These are phyloP conservation scores for Trichophyton equinum DNA, from an alignment of 2,329 filamentous ascomycete genomes.

Conservation along the genomic window DNA sequence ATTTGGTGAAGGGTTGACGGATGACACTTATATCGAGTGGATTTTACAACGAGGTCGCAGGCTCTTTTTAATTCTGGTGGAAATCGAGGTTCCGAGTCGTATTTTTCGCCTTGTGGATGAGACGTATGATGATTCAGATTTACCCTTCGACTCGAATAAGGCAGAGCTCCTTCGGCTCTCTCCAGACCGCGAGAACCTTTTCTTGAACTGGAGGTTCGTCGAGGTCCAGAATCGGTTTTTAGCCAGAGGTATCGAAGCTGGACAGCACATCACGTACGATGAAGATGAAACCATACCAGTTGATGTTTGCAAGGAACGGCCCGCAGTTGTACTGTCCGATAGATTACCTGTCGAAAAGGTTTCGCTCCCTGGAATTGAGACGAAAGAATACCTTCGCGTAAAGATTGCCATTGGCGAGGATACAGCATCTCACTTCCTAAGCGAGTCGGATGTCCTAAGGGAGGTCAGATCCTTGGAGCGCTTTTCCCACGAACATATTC, in stretches of 20 bases:
- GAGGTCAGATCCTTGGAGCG: conserved; percentile 29
- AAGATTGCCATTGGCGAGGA: conserved; percentile 29
- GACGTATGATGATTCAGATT: conserved; percentile 49
- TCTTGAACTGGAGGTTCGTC: conserved; percentile 46
- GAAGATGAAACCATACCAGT: conserved; percentile 48
- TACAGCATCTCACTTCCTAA: neutral
- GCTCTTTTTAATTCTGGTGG: conserved; percentile 46
- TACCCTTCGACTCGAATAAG: conserved; percentile 44
- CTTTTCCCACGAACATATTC: conserved; percentile 33
- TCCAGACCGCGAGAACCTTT: conserved; percentile 31
- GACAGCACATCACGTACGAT: conserved; percentile 46
- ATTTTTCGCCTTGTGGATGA: conserved; percentile 51
- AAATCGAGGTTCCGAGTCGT: conserved; percentile 49
- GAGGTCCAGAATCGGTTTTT: conserved; percentile 48
- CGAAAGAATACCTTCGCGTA: conserved; percentile 27
- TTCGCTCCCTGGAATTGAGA: conserved; percentile 26
- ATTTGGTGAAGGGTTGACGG: conserved; percentile 36
- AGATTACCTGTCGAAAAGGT: conserved; percentile 32
- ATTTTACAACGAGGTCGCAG: conserved; percentile 46
- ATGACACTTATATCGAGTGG: conserved; percentile 49
- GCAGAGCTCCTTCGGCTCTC: conserved; percentile 44
- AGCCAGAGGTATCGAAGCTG: conserved; percentile 43
- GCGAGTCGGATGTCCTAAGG: conserved; percentile 24
- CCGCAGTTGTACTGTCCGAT: conserved; percentile 21
- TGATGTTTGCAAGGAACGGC: conserved; percentile 40